Conservation (phyloP, 2,329 filamentous ascomycete genomes). For the Fusarium sp. region DNA sequence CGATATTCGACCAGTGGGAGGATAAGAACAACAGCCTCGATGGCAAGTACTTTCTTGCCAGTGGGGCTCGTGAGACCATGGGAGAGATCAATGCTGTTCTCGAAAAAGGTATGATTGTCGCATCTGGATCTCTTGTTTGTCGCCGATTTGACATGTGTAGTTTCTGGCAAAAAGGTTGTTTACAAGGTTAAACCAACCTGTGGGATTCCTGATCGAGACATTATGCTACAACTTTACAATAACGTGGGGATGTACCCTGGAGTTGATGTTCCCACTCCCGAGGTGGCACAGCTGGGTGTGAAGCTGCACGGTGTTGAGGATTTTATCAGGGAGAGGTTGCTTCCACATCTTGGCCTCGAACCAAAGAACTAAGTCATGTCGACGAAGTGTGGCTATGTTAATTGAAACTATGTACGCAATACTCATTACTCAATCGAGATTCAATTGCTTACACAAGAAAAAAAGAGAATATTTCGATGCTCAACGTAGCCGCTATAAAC, state of each 20-base stretch:
- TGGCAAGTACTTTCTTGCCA: conserved; percentile 30
- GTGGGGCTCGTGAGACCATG: conserved; percentile 34
- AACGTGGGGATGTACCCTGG: conserved; percentile 35
- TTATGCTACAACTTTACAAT: conserved; percentile 32
- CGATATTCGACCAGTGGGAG: conserved; percentile 33
- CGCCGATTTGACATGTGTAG: conserved; percentile 1
- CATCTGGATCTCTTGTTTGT: fast-evolving
- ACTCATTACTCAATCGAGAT: too few relatives aligned
- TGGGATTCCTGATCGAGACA: conserved; percentile 31
- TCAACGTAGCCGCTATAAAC: too few relatives aligned
- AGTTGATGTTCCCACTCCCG: conserved; percentile 17
- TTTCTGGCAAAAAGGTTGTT: conserved; percentile 33
- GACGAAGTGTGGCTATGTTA: too few relatives aligned
- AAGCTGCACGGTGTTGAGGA: conserved; percentile 26
- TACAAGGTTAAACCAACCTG: conserved; percentile 31
- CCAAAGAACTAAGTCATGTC: too few relatives aligned
- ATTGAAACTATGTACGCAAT: too few relatives aligned
- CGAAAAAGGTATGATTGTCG: conserved; percentile 11
- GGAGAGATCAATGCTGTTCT: conserved; percentile 25
- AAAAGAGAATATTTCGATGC: too few relatives aligned
- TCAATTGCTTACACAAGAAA: too few relatives aligned
- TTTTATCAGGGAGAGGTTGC: conserved; percentile 21
- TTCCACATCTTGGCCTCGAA: conserved; percentile 18
- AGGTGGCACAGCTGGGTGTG: conserved; percentile 16
- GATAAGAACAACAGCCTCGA: conserved; percentile 18